Conservation (phyloP, 2,329 filamentous ascomycete species). For the Zasmidium cellare region DNA sequence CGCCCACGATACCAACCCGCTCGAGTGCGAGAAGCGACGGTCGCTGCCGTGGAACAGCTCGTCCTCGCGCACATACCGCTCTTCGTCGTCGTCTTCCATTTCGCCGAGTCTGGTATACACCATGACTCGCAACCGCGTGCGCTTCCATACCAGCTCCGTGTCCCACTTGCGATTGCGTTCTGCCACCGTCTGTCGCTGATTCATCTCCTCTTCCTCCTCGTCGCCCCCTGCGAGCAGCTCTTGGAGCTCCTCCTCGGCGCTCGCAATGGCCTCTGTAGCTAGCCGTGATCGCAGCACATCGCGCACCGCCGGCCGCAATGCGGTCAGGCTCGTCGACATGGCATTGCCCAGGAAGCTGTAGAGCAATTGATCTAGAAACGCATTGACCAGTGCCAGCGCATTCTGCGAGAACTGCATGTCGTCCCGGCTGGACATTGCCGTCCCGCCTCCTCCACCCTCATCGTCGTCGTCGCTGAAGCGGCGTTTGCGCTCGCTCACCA, state of each 20-base stretch:
- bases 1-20: conserved; percentile 71
- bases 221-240: conserved; percentile 83
- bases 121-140: conserved; percentile 91
- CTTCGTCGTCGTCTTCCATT: conserved; percentile 97
- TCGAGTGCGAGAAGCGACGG: conserved; percentile 51
- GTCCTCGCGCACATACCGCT: conserved; percentile 80
- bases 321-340: conserved; percentile 72
- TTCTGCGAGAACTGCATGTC: conserved; percentile 70
- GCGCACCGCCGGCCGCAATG: conserved; percentile 76
- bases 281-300: conserved; percentile 89
- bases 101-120: conserved; percentile 96
- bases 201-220: conserved; percentile 54
- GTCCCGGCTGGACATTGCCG: conserved; percentile 60
- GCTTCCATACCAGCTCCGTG: conserved; percentile 90
- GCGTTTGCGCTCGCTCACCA: conserved; percentile 78
- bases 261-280: conserved; percentile 78
- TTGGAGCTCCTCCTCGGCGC: conserved; percentile 80
- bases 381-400: conserved; percentile 79
- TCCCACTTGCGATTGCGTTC: conserved; percentile 67
- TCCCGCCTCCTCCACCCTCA: conserved; percentile 59
- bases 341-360: conserved; percentile 84
- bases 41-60: conserved; percentile 63
- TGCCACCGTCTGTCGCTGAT: conserved; percentile 24
- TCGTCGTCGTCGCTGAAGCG: conserved; percentile 59
- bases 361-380: conserved; percentile 88